These are phyloP conservation scores for Fusarium pseudograminearum DNA, from an alignment of 2,329 filamentous ascomycete species.

Conservation along the genomic window DNA sequence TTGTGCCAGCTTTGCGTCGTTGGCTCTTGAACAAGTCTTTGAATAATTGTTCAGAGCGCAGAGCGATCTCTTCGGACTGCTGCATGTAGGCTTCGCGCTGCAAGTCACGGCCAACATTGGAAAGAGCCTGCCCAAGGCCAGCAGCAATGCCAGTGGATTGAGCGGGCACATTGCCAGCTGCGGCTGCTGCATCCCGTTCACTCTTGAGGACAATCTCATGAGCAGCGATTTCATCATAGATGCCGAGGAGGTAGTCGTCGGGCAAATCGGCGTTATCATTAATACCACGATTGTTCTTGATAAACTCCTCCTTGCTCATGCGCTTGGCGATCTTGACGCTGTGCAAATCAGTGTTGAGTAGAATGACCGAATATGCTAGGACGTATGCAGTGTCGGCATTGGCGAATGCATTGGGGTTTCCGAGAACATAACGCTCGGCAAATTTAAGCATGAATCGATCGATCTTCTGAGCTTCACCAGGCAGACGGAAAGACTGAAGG, in stretches of 20 bases:
- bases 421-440: slow-evolving; percentile 92
- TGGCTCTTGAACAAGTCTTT: slow-evolving; percentile 93
- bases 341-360: slow-evolving; percentile 96
- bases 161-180: slow-evolving; percentile 71
- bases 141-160: slow-evolving; percentile 80
- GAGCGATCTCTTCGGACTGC: slow-evolving; percentile 90
- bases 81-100: slow-evolving; percentile 94
- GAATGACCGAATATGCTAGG: slow-evolving; percentile 93
- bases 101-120: slow-evolving; percentile 90
- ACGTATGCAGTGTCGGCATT: slow-evolving; percentile 99
- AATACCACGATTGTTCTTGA: slow-evolving; percentile 98
- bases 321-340: slow-evolving; percentile 84
- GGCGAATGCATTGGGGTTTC: slow-evolving; percentile 96
- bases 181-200: slow-evolving; percentile 89
- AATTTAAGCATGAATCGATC: slow-evolving; percentile 99
- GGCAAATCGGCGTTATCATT: slow-evolving; percentile 96
- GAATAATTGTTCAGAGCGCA: slow-evolving; percentile 84
- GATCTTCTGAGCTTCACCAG: slow-evolving; percentile 97
- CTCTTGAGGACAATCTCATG: slow-evolving; percentile 97
- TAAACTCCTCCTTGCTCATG: slow-evolving; percentile 98
- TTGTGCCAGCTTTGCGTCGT: slow-evolving; percentile 75
- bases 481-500: slow-evolving; percentile 92
- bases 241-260: slow-evolving; percentile 87
- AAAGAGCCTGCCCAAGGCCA: slow-evolving; percentile 87
- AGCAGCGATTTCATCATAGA: slow-evolving; percentile 90